Conservation (phyloP, 139 green algal genomes). For the Picochlorum sp. region DNA sequence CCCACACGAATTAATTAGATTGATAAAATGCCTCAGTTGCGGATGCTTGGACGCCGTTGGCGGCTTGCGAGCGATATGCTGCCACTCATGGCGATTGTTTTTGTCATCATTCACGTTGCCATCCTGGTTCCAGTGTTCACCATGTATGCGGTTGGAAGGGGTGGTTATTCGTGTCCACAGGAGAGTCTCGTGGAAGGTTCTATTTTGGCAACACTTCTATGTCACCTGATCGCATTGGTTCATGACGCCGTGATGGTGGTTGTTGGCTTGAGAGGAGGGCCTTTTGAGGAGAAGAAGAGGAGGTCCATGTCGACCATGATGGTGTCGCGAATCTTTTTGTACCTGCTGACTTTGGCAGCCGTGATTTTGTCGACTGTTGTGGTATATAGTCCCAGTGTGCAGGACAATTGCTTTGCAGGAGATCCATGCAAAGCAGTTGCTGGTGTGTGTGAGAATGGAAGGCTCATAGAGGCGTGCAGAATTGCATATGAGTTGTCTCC, state of each 20-base stretch:
- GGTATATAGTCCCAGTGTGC: neutral
- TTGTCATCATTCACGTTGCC: neutral
- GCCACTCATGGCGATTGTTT: neutral
- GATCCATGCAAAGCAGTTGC: slow-evolving; percentile 19
- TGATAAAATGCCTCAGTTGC: neutral
- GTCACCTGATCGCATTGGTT: neutral
- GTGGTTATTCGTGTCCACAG: neutral
- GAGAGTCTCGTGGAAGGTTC: neutral
- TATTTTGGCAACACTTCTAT: neutral
- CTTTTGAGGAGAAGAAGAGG: slow-evolving; percentile 6
- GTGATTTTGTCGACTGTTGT: neutral
- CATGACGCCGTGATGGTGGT: neutral
- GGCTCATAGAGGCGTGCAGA: neutral
- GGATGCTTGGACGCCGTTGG: neutral
- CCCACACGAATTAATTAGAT: too few species aligned
- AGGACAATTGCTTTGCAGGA: slow-evolving; percentile 10
- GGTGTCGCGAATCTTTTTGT: neutral
- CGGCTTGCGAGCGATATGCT: neutral
- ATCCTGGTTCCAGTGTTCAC: neutral
- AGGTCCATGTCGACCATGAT: neutral
- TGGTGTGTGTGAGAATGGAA: neutral
- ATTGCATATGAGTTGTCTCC: neutral
- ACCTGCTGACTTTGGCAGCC: neutral
- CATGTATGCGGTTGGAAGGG: neutral
- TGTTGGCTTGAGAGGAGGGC: slow-evolving; percentile 9